Evolutionary conservation across 2,329 filamentous ascomycete species (phyloP), one percentile per base, ranked within the genome.

Genomic region (Colletotrichum tofieldiae): DNA sequence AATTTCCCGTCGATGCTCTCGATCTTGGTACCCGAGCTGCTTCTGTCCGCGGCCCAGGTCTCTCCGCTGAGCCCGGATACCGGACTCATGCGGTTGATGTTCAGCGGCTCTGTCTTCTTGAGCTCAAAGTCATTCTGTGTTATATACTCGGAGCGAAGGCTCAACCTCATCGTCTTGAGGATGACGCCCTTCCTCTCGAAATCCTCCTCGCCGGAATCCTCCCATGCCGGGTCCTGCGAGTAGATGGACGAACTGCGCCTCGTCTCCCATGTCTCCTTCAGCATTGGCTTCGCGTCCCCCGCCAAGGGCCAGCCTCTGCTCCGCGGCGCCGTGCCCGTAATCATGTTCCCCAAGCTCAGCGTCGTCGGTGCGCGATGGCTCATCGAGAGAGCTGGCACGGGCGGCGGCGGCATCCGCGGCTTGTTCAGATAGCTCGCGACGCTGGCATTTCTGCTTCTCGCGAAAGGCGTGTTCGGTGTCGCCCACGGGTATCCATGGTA

Each of bases 401-500:
- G 74, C 23, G 69, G 67, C 26, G 59, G 58, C 35, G 75, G 74
- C 58, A 73, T 54, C 3, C 71, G 41, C 2, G 56, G 41, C n/a
- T 43, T 66, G 14, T 75, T 56, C 32, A 75, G 23, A 7, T 74
- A 49, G 39, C 75, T 75, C 6, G 64, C 65, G 35, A 72, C 58
- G 55, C 76, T 78, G 5, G 68, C 60, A 45, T 75, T 75, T 59
- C 76, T 75, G 56, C 75, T 79, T n/a, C 75, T 61, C 32, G 41
- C 37, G 1, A 59, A 47, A 5, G 75, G 69, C 41, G 75, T 76
- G 58, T 29, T 59, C 2, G 76, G 69, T 56, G 73, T 61, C 58
- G 75, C 77, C 79, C 79, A 80, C 8, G 78, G 79, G 59, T 81
- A 79, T 18, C 78, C 79, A 54, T 80, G 77, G 56, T 80, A 80